phyloP scores from a whole-genome alignment of 2,329 filamentous ascomycete genomes.

The Ophiostoma novo-ulmi region DNA sequence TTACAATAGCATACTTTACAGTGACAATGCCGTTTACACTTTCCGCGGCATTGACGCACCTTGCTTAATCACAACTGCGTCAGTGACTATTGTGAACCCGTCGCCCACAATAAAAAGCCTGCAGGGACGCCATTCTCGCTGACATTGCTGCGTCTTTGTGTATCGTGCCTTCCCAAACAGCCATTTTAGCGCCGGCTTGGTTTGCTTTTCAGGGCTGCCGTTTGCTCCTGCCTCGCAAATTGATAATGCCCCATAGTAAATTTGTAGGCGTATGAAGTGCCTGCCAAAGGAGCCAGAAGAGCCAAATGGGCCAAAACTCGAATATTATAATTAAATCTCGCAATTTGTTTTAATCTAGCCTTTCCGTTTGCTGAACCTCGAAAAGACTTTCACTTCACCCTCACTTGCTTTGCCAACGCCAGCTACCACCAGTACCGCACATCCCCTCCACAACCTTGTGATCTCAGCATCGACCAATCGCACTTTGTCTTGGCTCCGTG shows the following conservation, averaged over 20 bases:
- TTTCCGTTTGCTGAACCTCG: neutral
- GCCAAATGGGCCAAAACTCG: constrained; percentile 1
- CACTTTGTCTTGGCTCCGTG: neutral
- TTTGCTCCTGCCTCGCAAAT: constrained; percentile 13
- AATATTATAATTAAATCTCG: neutral
- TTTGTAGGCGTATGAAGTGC: constrained; percentile 7
- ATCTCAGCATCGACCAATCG: constrained; percentile 1
- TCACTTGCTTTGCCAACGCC: neutral
- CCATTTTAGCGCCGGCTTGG: neutral
- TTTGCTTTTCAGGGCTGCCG: neutral
- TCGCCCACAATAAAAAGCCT: constrained; percentile 10
- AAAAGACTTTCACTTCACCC: constrained; percentile 13
- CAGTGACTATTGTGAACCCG: neutral
- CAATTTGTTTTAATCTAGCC: constrained; percentile 4
- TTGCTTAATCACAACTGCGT: neutral
- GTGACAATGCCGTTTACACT: neutral
- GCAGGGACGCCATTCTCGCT: neutral
- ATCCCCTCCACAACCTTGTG: neutral
- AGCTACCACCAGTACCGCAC: neutral
- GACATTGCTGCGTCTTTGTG: neutral
- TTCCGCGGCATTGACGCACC: neutral
- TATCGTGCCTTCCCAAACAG: constrained; percentile 9
- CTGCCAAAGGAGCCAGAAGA: neutral
- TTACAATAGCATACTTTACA: neutral
- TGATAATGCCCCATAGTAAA: constrained; percentile 7